phyloP scores from a whole-genome alignment of 768 basidiomycete genomes.

The Mycena polygramma region DNA sequence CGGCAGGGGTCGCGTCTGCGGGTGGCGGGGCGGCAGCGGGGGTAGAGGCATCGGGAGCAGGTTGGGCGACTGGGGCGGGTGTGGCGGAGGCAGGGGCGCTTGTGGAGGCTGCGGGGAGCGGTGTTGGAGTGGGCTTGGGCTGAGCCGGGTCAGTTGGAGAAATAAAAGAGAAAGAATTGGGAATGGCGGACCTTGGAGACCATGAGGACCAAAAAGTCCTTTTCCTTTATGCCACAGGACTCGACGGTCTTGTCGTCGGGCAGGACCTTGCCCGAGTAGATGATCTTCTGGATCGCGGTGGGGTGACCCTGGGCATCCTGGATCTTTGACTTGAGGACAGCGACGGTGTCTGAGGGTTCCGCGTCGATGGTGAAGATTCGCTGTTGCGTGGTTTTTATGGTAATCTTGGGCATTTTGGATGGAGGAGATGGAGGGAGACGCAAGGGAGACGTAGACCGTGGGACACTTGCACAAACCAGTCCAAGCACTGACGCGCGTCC shows the following conservation, averaged over 20 bases:
- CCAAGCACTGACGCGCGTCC: too few relatives aligned
- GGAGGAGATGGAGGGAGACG: too few relatives aligned
- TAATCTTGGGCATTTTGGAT: constrained; percentile 75
- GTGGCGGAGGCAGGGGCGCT: constrained; percentile 38
- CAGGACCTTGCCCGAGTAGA: constrained; percentile 96
- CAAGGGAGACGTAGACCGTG: too few relatives aligned
- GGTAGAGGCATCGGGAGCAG: constrained; percentile 46
- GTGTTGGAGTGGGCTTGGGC: constrained; percentile 68
- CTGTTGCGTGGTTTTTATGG: constrained; percentile 94
- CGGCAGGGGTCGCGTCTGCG: constrained; percentile 50
- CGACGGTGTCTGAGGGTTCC: constrained; percentile 81
- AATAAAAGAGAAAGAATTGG: background rate
- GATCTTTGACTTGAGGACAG: constrained; percentile 88
- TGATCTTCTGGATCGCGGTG: constrained; percentile 87
- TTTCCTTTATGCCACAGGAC: constrained; percentile 94
- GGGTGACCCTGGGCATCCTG: constrained; percentile 79
- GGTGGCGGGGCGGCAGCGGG: constrained; percentile 49
- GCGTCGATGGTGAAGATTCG: constrained; percentile 91
- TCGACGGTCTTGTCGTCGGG: constrained; percentile 89
- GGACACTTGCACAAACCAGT: too few relatives aligned
- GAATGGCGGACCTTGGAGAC: constrained; percentile 84
- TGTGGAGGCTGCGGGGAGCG: constrained; percentile 46
- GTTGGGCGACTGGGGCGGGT: constrained; percentile 42
- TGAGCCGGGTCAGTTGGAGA: constrained; percentile 39
- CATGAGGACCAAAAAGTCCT: constrained; percentile 99